Evolutionary conservation across 1,284 basidiomycete species (phyloP).

Genomic region (Rhodotorula sp.): DNA sequence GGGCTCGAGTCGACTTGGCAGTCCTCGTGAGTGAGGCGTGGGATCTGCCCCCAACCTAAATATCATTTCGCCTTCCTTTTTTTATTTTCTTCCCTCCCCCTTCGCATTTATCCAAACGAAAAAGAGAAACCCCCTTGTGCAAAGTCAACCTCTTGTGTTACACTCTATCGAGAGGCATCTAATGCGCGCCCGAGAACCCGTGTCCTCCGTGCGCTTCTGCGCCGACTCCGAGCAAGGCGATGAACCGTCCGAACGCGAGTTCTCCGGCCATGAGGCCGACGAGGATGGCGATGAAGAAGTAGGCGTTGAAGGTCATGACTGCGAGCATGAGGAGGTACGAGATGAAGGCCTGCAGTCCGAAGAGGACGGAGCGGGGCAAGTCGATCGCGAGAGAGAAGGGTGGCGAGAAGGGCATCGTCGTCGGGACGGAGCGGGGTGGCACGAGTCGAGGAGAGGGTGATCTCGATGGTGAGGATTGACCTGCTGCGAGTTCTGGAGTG

Average conservation of each 20-base stretch:
- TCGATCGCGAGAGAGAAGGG: conserved; percentile 31
- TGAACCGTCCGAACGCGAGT: conserved; percentile 42
- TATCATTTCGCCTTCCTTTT: no score
- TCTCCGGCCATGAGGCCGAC: conserved; percentile 52
- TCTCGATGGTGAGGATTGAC: background rate
- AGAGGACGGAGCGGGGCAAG: conserved; percentile 26
- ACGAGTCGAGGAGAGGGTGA: background rate
- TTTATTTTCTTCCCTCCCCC: no score
- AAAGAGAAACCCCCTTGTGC: background rate
- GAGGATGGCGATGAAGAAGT: conserved; percentile 51
- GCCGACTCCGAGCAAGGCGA: conserved; percentile 6
- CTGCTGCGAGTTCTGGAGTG: background rate
- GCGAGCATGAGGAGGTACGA: conserved; percentile 51
- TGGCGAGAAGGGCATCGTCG: conserved; percentile 1
- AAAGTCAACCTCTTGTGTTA: background rate
- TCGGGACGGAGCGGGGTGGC: background rate
- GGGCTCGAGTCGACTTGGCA: conserved; percentile 5
- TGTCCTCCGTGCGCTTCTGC: conserved; percentile 6
- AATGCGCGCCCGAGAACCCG: background rate
- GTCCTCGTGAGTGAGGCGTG: background rate
- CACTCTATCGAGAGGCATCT: background rate
- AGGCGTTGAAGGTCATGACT: conserved; percentile 54
- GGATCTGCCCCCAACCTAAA: no score
- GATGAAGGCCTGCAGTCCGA: conserved; percentile 27
- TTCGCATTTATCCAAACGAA: no score